Conservation (phyloP, 1,284 basidiomycete genomes). For the Neotropicomus parvogracilis region DNA sequence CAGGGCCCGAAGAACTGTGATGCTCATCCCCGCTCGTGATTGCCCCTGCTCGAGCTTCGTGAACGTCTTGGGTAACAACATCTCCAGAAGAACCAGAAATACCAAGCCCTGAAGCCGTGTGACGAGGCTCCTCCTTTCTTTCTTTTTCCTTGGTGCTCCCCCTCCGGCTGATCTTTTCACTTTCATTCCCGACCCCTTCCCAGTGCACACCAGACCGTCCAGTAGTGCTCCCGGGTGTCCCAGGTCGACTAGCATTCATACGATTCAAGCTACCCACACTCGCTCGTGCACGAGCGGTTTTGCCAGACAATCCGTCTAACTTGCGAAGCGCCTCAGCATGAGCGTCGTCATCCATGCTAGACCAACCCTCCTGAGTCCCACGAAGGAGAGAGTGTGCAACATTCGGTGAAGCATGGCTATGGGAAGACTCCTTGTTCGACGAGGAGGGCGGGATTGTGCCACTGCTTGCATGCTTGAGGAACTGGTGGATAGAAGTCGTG, state of each 20-base stretch:
- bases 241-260: constrained; percentile 67
- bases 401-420: constrained; percentile 51
- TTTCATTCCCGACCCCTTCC: constrained; percentile 54
- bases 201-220: constrained; percentile 56
- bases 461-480: constrained; percentile 58
- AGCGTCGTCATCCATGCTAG: constrained; percentile 78
- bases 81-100: constrained; percentile 24
- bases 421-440: constrained; percentile 41
- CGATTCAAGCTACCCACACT: constrained; percentile 65
- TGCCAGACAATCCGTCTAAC: constrained; percentile 84
- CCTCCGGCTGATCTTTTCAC: constrained; percentile 50
- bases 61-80: constrained; percentile 36
- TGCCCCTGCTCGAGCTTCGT: constrained; percentile 39
- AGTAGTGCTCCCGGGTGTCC: constrained; percentile 56
- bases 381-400: constrained; percentile 78
- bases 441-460: constrained; percentile 46
- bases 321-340: constrained; percentile 91
- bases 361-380: constrained; percentile 82
- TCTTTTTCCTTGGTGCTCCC: constrained; percentile 49
- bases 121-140: constrained; percentile 38
- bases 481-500: constrained; percentile 79
- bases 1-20: constrained; percentile 40
- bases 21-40: constrained; percentile 52
- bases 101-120: constrained; percentile 36
- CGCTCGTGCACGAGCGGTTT: constrained; percentile 62